Conservation (phyloP, 1,284 basidiomycete genomes). For the Trichosporon sp. region DNA sequence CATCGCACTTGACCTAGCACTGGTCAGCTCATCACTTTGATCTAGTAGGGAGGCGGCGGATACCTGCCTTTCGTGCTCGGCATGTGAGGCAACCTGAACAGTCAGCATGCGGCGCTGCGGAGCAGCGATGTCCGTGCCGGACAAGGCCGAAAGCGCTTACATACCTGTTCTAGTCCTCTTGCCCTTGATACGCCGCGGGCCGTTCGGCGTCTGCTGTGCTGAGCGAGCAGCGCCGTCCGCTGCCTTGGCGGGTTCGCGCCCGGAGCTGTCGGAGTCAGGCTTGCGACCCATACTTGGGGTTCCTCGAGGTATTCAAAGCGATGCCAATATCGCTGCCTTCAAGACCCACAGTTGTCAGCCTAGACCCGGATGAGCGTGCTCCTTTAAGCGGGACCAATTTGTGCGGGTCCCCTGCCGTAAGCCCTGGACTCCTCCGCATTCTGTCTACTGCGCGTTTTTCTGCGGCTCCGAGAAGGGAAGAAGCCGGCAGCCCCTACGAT, state of each 20-base stretch:
- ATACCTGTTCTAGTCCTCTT: conserved; percentile 19
- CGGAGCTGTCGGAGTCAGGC: background rate
- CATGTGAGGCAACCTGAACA: conserved; percentile 20
- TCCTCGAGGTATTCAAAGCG: background rate
- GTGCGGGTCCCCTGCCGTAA: background rate
- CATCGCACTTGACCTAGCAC: conserved; percentile 24
- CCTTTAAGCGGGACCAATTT: background rate
- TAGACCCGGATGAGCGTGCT: background rate
- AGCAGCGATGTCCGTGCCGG: background rate
- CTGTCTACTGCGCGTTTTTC: too few species aligned
- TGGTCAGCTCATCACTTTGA: background rate
- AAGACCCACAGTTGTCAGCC: background rate
- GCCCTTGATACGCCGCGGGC: conserved; percentile 13
- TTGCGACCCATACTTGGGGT: background rate
- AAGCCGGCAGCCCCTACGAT: too few species aligned
- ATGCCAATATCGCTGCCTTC: background rate
- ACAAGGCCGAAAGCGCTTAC: background rate
- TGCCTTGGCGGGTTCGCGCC: background rate
- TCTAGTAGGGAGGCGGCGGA: too few species aligned
- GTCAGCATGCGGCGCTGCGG: background rate
- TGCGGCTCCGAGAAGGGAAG: too few species aligned
- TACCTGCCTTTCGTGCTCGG: conserved; percentile 19
- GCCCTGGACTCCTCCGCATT: background rate
- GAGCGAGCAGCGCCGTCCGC: background rate
- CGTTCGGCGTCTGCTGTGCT: background rate